Percentiles rank a stretch among this genome's conserved stretches.
Conservation (phyloP, 495 filamentous ascomycete genomes). For the Trichoderma reesei region DNA sequence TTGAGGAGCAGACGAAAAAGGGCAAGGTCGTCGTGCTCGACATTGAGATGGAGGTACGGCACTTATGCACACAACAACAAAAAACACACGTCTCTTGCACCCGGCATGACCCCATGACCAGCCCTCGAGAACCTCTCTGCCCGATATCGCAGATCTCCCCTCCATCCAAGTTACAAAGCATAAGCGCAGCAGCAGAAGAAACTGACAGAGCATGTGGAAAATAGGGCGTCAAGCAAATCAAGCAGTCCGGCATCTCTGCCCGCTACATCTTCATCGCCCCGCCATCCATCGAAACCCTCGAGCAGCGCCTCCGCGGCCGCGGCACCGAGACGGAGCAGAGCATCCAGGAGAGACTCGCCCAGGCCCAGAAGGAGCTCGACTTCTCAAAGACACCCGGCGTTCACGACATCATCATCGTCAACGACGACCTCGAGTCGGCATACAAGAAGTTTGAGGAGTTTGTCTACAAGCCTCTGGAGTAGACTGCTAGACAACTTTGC, state of each 20-base stretch:
- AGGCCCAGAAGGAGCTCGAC: constrained; percentile 75
- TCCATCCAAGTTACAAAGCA: constrained; percentile 9
- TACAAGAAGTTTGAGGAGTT: constrained; percentile 69
- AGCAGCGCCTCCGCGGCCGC: constrained; percentile 66
- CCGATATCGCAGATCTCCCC: too few relatives aligned
- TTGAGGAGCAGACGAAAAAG: constrained; percentile 61
- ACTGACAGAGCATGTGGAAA: background rate
- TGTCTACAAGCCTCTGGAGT: constrained; percentile 33
- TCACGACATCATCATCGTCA: constrained; percentile 81
- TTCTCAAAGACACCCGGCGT: constrained; percentile 63
- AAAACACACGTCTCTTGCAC: too few relatives aligned
- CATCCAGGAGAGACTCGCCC: constrained; percentile 61
- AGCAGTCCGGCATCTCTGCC: constrained; percentile 61
- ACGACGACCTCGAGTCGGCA: constrained; percentile 77
- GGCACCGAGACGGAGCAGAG: constrained; percentile 76
- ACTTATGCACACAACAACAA: background rate
- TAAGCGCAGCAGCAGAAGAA: background rate
- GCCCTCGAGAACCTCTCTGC: too few relatives aligned
- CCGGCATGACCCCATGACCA: background rate
- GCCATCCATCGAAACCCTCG: constrained; percentile 63
- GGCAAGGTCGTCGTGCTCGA: constrained; percentile 63
- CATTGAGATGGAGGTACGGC: constrained; percentile 76
- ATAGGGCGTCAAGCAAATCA: constrained; percentile 88
- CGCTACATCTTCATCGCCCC: constrained; percentile 82
- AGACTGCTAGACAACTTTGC: background rate